A percentile compares a stretch with the other conserved stretches of the same genome.
Conservation (phyloP, 768 basidiomycete species). For the Podaxis sp. region DNA sequence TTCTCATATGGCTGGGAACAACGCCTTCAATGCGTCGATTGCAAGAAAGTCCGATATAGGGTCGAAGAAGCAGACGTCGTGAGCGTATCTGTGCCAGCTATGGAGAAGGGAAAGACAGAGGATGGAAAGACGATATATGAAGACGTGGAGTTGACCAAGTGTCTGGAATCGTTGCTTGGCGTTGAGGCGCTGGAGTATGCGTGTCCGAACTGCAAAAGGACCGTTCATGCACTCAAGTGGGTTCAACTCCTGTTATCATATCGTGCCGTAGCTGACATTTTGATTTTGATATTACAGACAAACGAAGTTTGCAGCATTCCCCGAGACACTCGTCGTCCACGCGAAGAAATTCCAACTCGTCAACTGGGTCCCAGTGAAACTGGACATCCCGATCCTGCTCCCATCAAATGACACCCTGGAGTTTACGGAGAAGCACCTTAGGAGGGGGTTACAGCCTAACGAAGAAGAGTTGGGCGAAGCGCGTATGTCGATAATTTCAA, state of each 20-base stretch:
- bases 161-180: conserved; percentile 58
- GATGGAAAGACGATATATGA: conserved; percentile 67
- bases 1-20: conserved; percentile 89
- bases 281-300: conserved; percentile 44
- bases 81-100: conserved; percentile 78
- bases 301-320: conserved; percentile 81
- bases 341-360: conserved; percentile 93
- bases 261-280: conserved; percentile 3
- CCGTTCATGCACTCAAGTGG: conserved; percentile 73
- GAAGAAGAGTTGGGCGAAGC: conserved; percentile 73
- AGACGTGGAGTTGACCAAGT: conserved; percentile 58
- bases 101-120: conserved; percentile 50
- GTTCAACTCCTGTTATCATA: conserved; percentile 22
- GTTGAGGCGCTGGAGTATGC: conserved; percentile 75
- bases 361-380: conserved; percentile 95
- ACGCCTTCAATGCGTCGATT: conserved; percentile 77
- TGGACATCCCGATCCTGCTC: conserved; percentile 89
- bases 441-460: conserved; percentile 64
- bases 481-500: conserved; percentile 28
- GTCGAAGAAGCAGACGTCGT: conserved; percentile 74
- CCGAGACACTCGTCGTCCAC: conserved; percentile 84
- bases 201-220: conserved; percentile 73
- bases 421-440: conserved; percentile 62
- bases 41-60: conserved; percentile 80
- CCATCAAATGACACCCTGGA: conserved; percentile 56